These are phyloP conservation scores for Phytophthora rubi DNA, from an alignment of 352 stramenopile genomes.

Conservation along the genomic window DNA sequence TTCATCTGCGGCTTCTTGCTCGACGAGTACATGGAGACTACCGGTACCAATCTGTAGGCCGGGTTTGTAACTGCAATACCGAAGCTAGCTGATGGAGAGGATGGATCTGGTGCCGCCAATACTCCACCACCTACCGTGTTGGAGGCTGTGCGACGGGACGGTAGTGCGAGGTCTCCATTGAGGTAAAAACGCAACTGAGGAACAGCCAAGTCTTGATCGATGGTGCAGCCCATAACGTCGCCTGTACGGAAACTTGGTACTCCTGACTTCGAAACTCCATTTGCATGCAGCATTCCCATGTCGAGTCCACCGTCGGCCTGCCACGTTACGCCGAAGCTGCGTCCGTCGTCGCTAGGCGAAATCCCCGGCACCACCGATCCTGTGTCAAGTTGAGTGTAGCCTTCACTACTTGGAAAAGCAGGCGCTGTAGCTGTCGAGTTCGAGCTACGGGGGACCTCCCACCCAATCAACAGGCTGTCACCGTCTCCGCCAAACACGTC, in stretches of 20 bases:
- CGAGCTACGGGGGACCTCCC: slow-evolving; percentile 62
- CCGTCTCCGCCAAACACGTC: slow-evolving; percentile 66
- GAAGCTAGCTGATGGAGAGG: neutral
- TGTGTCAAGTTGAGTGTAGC: neutral
- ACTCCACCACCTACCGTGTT: neutral
- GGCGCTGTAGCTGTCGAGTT: neutral
- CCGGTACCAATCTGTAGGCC: slow-evolving; percentile 68
- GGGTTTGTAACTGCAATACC: slow-evolving; percentile 64
- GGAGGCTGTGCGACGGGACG: slow-evolving; percentile 26
- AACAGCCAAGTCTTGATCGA: slow-evolving; percentile 74
- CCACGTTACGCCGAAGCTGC: slow-evolving; percentile 77
- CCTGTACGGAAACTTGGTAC: slow-evolving; percentile 69
- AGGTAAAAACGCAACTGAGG: slow-evolving; percentile 79
- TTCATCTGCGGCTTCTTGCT: slow-evolving; percentile 73
- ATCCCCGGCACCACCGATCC: slow-evolving; percentile 60
- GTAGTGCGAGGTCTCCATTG: slow-evolving; percentile 75
- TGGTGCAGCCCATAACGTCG: slow-evolving; percentile 77
- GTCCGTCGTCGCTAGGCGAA: slow-evolving; percentile 55
- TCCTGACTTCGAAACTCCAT: slow-evolving; percentile 69
- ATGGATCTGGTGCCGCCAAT: neutral
- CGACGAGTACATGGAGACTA: slow-evolving; percentile 81
- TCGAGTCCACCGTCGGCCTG: slow-evolving; percentile 75
- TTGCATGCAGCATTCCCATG: slow-evolving; percentile 78
- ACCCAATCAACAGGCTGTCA: slow-evolving; percentile 81
- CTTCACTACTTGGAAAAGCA: slow-evolving; percentile 8